phyloP scores from a whole-genome alignment of 2,329 filamentous ascomycete genomes.

The Penicillium sp. region DNA sequence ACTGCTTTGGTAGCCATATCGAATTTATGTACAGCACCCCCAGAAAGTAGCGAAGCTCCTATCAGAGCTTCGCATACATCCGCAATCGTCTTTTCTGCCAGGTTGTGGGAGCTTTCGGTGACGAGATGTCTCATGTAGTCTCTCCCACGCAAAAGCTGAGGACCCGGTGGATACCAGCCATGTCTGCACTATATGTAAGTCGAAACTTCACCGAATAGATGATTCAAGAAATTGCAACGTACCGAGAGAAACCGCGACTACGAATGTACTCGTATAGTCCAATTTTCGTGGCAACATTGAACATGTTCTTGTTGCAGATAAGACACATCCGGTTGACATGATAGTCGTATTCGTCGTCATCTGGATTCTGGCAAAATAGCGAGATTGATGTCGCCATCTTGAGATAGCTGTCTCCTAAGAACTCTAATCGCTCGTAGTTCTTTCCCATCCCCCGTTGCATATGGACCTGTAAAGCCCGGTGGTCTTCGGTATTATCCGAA shows the following conservation, averaged over 20 bases:
- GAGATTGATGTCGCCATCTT: slow-evolving; percentile 96
- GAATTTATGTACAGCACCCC: slow-evolving; percentile 56
- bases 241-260: slow-evolving; percentile 78
- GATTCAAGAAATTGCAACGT: slow-evolving; percentile 23
- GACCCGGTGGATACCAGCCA: slow-evolving; percentile 84
- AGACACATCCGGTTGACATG: slow-evolving; percentile 90
- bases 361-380: slow-evolving; percentile 75
- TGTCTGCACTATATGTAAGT: slow-evolving; percentile 52
- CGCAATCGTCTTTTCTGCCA: slow-evolving; percentile 88
- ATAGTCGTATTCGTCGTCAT: slow-evolving; percentile 81
- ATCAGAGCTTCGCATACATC: slow-evolving; percentile 96
- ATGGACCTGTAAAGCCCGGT: slow-evolving; percentile 68
- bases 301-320: slow-evolving; percentile 89
- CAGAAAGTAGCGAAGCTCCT: slow-evolving; percentile 73
- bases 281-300: slow-evolving; percentile 71
- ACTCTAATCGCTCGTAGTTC: slow-evolving; percentile 94
- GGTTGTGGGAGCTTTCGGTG: slow-evolving; percentile 58
- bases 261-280: slow-evolving; percentile 76
- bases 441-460: slow-evolving; percentile 85
- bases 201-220: background rate
- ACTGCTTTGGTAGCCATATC: slow-evolving; percentile 65
- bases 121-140: slow-evolving; percentile 54
- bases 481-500: slow-evolving; percentile 79
- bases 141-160: slow-evolving; percentile 76
- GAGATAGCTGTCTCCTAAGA: slow-evolving; percentile 89